Evolutionary conservation across 2,329 filamentous ascomycete genomes (phyloP).

Genomic region (Fusarium nanum): DNA sequence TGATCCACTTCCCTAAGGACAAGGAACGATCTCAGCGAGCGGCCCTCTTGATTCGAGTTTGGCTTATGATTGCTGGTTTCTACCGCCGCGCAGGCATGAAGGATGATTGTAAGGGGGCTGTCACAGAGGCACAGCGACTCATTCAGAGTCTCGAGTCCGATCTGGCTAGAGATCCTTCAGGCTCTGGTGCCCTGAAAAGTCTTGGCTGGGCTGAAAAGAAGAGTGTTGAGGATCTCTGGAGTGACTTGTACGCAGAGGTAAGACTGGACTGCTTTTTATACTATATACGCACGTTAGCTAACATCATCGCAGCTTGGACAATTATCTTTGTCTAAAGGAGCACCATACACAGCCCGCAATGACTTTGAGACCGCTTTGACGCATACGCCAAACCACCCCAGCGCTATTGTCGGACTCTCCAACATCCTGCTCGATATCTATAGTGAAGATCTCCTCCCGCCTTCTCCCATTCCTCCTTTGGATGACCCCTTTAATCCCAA

Average conservation of each 20-base stretch:
- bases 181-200: slow-evolving; percentile 69
- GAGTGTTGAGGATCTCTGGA: slow-evolving; percentile 86
- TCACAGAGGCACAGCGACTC: slow-evolving; percentile 83
- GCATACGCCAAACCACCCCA: slow-evolving; percentile 81
- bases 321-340: slow-evolving; percentile 70
- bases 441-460: slow-evolving; percentile 72
- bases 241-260: slow-evolving; percentile 85
- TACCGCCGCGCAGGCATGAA: slow-evolving; percentile 85
- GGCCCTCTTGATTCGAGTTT: slow-evolving; percentile 77
- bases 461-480: slow-evolving; percentile 63
- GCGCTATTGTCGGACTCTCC: slow-evolving; percentile 83
- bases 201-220: slow-evolving; percentile 83
- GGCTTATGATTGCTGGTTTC: slow-evolving; percentile 89
- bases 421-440: slow-evolving; percentile 90
- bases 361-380: slow-evolving; percentile 86
- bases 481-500: slow-evolving; percentile 31
- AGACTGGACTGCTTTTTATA: slow-evolving; percentile 46
- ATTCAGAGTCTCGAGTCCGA: slow-evolving; percentile 77
- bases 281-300: neutral
- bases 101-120: slow-evolving; percentile 82
- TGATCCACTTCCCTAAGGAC: slow-evolving; percentile 66
- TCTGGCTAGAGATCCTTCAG: slow-evolving; percentile 70
- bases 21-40: slow-evolving; percentile 63
- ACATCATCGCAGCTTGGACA: slow-evolving; percentile 69
- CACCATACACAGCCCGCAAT: slow-evolving; percentile 75